phyloP scores from a whole-genome alignment of 2,329 filamentous ascomycete species.

The Aspergillus ustus region DNA sequence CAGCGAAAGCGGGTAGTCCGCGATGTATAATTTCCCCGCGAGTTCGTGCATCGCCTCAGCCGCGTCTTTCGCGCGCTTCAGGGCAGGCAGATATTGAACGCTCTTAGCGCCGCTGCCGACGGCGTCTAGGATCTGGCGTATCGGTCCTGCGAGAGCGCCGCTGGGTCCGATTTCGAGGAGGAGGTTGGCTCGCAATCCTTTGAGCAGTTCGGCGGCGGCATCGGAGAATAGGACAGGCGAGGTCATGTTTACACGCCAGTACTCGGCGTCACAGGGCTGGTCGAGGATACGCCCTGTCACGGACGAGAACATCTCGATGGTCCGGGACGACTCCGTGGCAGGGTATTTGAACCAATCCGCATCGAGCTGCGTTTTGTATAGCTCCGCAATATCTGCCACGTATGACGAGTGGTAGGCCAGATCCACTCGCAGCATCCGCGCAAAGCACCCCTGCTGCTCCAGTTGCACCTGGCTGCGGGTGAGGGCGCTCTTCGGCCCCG shows the following conservation, averaged over 20 bases:
- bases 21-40: background rate
- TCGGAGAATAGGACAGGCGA: conserved; percentile 14
- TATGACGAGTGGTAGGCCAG: conserved; percentile 35
- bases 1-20: background rate
- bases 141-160: conserved; percentile 12
- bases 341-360: background rate
- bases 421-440: conserved; percentile 29
- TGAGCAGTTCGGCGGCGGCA: conserved; percentile 3
- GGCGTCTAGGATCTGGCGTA: conserved; percentile 11
- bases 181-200: conserved; percentile 1
- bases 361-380: conserved; percentile 24
- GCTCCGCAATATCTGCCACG: conserved; percentile 28
- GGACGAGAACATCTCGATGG: conserved; percentile 17
- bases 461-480: conserved; percentile 28
- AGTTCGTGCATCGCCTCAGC: conserved; percentile 11
- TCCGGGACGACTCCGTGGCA: background rate
- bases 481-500: conserved; percentile 25
- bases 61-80: conserved; percentile 30
- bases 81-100: conserved; percentile 27
- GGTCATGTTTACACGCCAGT: conserved; percentile 18
- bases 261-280: background rate
- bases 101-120: background rate
- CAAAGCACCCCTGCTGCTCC: conserved; percentile 28
- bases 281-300: conserved; percentile 2
- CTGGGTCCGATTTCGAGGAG: conserved; percentile 20